Conservation (phyloP, 2,329 filamentous ascomycete species). For the Zymoseptoria brevis region DNA sequence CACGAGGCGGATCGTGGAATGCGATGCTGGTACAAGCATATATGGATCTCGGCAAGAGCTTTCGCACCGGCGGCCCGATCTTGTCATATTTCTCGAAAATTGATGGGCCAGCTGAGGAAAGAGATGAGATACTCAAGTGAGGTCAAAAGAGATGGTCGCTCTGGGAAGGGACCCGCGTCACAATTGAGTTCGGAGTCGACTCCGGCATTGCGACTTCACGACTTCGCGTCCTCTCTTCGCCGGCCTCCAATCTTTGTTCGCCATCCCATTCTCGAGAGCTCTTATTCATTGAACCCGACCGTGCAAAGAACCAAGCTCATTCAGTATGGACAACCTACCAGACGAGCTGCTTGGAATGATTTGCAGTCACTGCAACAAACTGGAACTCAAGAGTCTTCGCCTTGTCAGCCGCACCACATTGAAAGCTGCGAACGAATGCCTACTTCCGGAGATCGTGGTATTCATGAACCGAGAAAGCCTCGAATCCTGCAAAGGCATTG, state of each 20-base stretch:
- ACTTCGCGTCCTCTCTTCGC: background rate
- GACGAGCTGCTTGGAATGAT: background rate
- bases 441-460: background rate
- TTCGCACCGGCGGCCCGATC: too few species aligned
- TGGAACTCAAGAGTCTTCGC: background rate
- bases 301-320: background rate
- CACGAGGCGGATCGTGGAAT: too few species aligned
- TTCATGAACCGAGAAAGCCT: background rate
- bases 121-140: background rate
- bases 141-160: background rate
- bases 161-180: too few species aligned
- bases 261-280: too few species aligned
- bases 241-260: background rate
- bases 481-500: background rate
- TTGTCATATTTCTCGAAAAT: too few species aligned
- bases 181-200: background rate
- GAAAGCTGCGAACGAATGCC: background rate
- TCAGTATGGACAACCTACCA: background rate
- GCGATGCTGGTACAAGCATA: too few species aligned
- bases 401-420: background rate
- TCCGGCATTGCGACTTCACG: background rate
- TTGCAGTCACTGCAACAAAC: background rate
- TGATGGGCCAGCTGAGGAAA: too few species aligned
- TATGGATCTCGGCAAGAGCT: too few species aligned
- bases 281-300: too few species aligned